phyloP scores from a whole-genome alignment of 306 rosid genomes.

The Hippophae tibetana region DNA sequence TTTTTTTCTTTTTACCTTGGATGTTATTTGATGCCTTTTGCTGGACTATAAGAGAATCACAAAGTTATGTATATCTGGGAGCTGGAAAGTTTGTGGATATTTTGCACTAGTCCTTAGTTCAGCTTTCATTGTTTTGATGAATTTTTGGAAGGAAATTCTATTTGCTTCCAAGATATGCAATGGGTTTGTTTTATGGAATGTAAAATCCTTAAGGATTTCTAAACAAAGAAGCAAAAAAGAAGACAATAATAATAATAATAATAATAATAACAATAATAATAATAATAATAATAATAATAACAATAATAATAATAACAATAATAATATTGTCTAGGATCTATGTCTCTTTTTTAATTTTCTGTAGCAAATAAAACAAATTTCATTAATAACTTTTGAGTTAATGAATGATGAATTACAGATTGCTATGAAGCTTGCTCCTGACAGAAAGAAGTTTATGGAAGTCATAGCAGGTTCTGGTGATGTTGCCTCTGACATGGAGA shows the following conservation, averaged over 20 bases:
- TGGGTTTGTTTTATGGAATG: no score
- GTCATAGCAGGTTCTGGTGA: conserved; percentile 71
- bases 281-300: no score
- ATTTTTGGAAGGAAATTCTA: not conserved
- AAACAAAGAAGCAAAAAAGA: no score
- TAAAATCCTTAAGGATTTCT: no score
- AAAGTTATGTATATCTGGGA: not conserved
- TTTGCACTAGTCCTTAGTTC: not conserved
- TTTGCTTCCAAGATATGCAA: not conserved
- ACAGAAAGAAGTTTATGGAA: conserved; percentile 93
- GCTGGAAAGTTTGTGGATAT: not conserved
- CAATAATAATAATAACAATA: no score
- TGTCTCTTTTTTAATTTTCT: not conserved
- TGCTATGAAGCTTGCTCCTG: conserved; percentile 98
- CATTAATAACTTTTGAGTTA: conserved; percentile 2
- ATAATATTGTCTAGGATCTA: no score
- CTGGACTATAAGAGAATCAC: not conserved
- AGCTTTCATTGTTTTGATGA: not conserved
- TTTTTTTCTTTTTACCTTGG: not conserved
- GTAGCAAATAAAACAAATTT: not conserved
- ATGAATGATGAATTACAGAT: conserved; percentile 35
- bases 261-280: no score
- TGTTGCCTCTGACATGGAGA: conserved; percentile 52
- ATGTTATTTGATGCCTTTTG: not conserved
- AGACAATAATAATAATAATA: no score